These are phyloP conservation scores for Juglanconis oblonga DNA, from an alignment of 2,329 filamentous ascomycete genomes.

Conservation along the genomic window DNA sequence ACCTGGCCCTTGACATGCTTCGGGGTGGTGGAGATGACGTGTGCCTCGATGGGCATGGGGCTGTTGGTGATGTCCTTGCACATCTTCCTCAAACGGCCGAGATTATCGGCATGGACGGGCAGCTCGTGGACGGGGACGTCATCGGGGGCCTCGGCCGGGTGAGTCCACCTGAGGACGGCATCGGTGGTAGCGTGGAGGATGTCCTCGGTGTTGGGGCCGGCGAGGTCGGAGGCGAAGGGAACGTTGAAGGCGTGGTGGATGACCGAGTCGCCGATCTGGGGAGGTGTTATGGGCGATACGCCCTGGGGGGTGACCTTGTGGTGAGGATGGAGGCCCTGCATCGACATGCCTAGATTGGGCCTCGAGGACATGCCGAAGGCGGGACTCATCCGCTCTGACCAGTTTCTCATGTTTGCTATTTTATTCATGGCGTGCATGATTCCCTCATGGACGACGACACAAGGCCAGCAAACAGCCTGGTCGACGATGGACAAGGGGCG, in stretches of 20 bases:
- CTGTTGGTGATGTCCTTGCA: slow-evolving; percentile 78
- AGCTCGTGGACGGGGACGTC: slow-evolving; percentile 82
- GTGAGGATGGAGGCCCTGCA: slow-evolving; percentile 54
- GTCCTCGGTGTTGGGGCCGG: slow-evolving; percentile 90
- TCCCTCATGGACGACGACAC: slow-evolving; percentile 15
- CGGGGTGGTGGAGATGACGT: slow-evolving; percentile 78
- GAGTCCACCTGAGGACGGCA: slow-evolving; percentile 88
- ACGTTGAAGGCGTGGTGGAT: slow-evolving; percentile 98
- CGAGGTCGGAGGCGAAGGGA: slow-evolving; percentile 87
- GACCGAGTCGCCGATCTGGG: slow-evolving; percentile 68
- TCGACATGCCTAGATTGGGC: slow-evolving; percentile 53
- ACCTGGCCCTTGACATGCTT: slow-evolving; percentile 67
- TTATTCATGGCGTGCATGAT: slow-evolving; percentile 60
- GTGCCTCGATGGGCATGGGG: slow-evolving; percentile 72
- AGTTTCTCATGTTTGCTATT: slow-evolving; percentile 69
- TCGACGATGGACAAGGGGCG: slow-evolving; percentile 14
- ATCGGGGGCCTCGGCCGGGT: slow-evolving; percentile 82
- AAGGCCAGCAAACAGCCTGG: slow-evolving; percentile 17
- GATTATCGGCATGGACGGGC: slow-evolving; percentile 86
- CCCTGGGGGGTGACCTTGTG: slow-evolving; percentile 53
- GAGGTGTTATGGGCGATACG: slow-evolving; percentile 59
- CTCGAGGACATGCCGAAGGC: slow-evolving; percentile 63
- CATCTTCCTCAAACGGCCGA: slow-evolving; percentile 72
- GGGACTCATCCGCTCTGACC: slow-evolving; percentile 67
- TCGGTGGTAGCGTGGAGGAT: slow-evolving; percentile 88